phyloP scores from a whole-genome alignment of 2,329 filamentous ascomycete species.

The Fusarium sp. region DNA sequence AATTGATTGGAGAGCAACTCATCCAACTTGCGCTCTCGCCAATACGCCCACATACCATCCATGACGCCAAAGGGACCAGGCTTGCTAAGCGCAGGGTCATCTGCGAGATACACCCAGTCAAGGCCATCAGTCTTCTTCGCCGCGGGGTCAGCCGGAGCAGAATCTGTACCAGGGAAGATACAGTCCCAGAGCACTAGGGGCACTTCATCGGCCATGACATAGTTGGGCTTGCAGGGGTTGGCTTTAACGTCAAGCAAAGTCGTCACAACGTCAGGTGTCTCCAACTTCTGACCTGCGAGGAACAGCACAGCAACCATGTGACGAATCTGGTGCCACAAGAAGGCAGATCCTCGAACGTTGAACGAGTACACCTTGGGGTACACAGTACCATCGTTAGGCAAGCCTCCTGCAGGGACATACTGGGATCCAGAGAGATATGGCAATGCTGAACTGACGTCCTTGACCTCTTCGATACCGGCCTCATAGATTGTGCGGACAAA shows the following conservation, averaged over 20 bases:
- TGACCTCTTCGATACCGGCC: constrained; percentile 80
- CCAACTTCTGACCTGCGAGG: constrained; percentile 88
- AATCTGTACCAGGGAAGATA: constrained; percentile 73
- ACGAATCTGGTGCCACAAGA: constrained; percentile 97
- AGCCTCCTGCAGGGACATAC: constrained; percentile 46
- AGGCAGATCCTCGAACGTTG: constrained; percentile 88
- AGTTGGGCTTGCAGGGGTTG: constrained; percentile 82
- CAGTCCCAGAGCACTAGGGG: constrained; percentile 97
- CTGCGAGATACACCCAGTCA: constrained; percentile 83
- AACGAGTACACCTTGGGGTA: constrained; percentile 85
- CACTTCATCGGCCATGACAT: constrained; percentile 89
- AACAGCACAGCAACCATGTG: constrained; percentile 96
- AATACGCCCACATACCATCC: constrained; percentile 82
- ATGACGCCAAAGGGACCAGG: constrained; percentile 75
- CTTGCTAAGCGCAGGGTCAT: constrained; percentile 69
- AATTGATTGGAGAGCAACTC: constrained; percentile 84
- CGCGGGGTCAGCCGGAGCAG: constrained; percentile 48
- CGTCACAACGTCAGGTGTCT: constrained; percentile 77
- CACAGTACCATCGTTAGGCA: constrained; percentile 9
- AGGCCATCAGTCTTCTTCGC: constrained; percentile 66
- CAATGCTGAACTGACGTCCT: constrained; percentile 64
- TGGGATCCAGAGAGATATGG: constrained; percentile 63
- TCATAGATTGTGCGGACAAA: constrained; percentile 84
- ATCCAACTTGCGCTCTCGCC: constrained; percentile 89
- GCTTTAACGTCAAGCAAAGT: constrained; percentile 78